Evolutionary conservation across 768 basidiomycete genomes (phyloP), one percentile per base, ranked within the genome.

Genomic region (Suillus sp.): DNA sequence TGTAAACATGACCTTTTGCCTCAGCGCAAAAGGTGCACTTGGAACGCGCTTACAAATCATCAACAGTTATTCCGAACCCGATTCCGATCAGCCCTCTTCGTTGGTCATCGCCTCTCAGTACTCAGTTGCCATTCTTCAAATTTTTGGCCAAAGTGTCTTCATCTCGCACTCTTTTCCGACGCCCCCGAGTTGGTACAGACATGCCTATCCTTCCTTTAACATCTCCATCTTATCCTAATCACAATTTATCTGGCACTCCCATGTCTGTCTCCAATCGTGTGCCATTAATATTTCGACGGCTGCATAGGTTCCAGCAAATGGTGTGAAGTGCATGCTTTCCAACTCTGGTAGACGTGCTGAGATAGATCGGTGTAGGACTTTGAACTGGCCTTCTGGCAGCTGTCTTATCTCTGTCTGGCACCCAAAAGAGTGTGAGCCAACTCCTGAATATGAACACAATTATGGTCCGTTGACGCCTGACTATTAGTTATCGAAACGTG

Each of bases 371-470:
- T 32, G 9, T 72, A 98, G 96, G 96, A 99, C 76, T 97, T 98
- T 77, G 96, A 99, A 76, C 80, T 96, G 53, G 96, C 96, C 13
- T 90, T 93, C 35, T 98, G 96, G 95, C 95, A 97, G 73, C 77
- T 99, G 62, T 95, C 92, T 11, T 97, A 97, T 78, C 81, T 98
- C 2, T 96, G 95, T 73, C 84, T 98, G 61, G 89, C 95, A 4
- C 96, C 96, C 0, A 84, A 90, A 72, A 84, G 94, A 85, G 96
- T 99, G 90, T 97, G 70, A 75, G 86, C 72, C 35, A 30, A 57
- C 25, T 34, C 6, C n/a, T 55, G 9, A 0, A 53, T 20, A 18
- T 32, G 4, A 20, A 56, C 42, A 37, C 25, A 16, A n/a, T 11
- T 27, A 37, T 34, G 22, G 11, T 51, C 38, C 60, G 47, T 61